These are phyloP conservation scores for Ascochyta viciae-villosae DNA, from an alignment of 2,329 filamentous ascomycete genomes.

Conservation along the genomic window DNA sequence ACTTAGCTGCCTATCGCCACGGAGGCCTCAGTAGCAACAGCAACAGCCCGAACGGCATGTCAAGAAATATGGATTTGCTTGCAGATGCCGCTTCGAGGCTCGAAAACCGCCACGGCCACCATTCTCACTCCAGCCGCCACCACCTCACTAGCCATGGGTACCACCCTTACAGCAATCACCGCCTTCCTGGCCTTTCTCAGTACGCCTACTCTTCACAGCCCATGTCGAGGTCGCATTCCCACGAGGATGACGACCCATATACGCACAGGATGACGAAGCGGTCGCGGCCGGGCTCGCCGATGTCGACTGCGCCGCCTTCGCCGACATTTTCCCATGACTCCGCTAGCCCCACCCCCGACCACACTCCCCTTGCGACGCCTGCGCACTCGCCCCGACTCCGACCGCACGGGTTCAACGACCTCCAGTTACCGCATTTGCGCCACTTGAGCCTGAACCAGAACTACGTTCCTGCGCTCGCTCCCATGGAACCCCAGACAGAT, in stretches of 20 bases:
- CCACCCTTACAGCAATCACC: constrained; percentile 59
- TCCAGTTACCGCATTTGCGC: constrained; percentile 88
- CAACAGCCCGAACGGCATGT: constrained; percentile 56
- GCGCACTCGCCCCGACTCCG: constrained; percentile 92
- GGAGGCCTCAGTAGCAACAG: constrained; percentile 44
- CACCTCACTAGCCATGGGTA: constrained; percentile 51
- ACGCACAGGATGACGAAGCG: constrained; percentile 79
- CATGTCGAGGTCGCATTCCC: constrained; percentile 88
- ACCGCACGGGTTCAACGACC: constrained; percentile 72
- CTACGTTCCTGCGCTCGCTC: constrained; percentile 68
- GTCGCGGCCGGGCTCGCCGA: constrained; percentile 90
- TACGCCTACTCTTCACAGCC: constrained; percentile 74
- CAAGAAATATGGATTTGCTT: constrained; percentile 71
- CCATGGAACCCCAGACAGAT: constrained; percentile 72
- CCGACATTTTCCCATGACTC: constrained; percentile 97
- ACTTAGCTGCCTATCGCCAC: constrained; percentile 62
- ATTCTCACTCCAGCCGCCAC: constrained; percentile 49
- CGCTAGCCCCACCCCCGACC: constrained; percentile 91
- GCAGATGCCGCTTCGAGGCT: constrained; percentile 73
- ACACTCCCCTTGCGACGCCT: constrained; percentile 97
- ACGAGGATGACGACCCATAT: constrained; percentile 84
- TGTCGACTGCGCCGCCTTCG: constrained; percentile 93
- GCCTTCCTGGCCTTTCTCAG: constrained; percentile 62
- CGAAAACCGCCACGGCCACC: constrained; percentile 64
- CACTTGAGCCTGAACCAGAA: constrained; percentile 69